phyloP scores from a whole-genome alignment of 768 basidiomycete species.

The Mycena albidolilacea region DNA sequence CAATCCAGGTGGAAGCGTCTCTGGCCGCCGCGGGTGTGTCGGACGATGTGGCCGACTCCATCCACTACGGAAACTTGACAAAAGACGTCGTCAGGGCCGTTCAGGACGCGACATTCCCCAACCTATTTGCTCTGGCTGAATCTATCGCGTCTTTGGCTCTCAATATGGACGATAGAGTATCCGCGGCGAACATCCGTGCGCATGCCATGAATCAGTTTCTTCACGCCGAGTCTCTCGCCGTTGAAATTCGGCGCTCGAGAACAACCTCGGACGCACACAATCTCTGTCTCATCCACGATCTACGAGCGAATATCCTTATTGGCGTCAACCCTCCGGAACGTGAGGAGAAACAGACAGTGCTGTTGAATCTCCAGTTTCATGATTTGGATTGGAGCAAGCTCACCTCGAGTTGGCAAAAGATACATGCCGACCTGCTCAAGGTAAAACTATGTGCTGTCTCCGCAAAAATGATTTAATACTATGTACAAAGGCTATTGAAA shows the following conservation, averaged over 20 bases:
- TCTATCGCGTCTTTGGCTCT: conserved; percentile 50
- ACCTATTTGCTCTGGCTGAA: conserved; percentile 50
- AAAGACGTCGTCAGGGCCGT: conserved; percentile 59
- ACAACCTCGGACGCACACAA: background rate
- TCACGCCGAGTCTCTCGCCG: conserved; percentile 24
- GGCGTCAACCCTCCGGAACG: conserved; percentile 83
- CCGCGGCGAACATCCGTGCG: conserved; percentile 4
- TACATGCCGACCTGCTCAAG: conserved; percentile 54
- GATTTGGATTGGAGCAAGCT: conserved; percentile 43
- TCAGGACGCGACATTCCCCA: conserved; percentile 45
- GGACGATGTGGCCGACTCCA: conserved; percentile 68
- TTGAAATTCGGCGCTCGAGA: conserved; percentile 27
- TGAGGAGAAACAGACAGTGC: conserved; percentile 72
- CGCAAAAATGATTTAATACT: background rate
- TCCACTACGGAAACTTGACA: conserved; percentile 77
- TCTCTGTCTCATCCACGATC: conserved; percentile 53
- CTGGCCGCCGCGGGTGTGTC: conserved; percentile 61
- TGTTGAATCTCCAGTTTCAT: conserved; percentile 65
- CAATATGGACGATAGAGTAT: conserved; percentile 18
- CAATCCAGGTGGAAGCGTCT: conserved; percentile 58
- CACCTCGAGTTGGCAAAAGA: conserved; percentile 21
- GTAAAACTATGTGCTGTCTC: conserved; percentile 35
- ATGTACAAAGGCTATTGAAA: conserved; percentile 49
- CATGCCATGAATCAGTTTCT: conserved; percentile 31
- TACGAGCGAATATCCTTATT: conserved; percentile 71